These are phyloP conservation scores for Haplographium delicatum DNA, from an alignment of 495 filamentous ascomycete species.

Conservation along the genomic window DNA sequence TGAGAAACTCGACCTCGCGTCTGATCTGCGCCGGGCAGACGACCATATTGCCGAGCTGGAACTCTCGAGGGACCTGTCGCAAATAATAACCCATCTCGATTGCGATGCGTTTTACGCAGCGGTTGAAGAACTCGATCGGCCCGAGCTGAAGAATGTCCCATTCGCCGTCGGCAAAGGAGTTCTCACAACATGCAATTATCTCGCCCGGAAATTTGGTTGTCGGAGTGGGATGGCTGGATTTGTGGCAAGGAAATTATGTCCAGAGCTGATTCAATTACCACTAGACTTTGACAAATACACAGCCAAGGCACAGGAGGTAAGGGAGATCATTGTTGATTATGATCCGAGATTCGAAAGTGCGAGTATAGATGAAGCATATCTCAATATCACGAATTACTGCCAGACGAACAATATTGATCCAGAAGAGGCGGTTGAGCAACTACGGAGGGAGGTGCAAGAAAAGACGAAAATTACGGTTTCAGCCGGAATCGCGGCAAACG, in stretches of 20 bases:
- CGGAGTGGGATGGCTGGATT: constrained; percentile 94
- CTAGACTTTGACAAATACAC: constrained; percentile 88
- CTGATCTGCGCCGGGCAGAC: constrained; percentile 71
- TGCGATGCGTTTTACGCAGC: constrained; percentile 98
- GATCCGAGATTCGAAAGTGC: constrained; percentile 89
- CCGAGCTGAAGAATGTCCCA: constrained; percentile 81
- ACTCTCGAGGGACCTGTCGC: constrained; percentile 68
- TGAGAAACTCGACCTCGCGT: constrained; percentile 66
- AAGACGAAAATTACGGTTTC: constrained; percentile 83
- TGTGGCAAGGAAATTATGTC: constrained; percentile 91
- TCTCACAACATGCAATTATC: constrained; percentile 91
- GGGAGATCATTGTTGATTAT: constrained; percentile 76
- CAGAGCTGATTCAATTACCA: constrained; percentile 75
- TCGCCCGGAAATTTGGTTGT: constrained; percentile 83
- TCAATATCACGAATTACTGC: constrained; percentile 92
- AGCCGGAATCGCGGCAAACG: constrained; percentile 89
- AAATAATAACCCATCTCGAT: constrained; percentile 85
- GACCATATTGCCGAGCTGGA: constrained; percentile 79
- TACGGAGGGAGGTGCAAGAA: constrained; percentile 72
- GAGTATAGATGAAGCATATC: constrained; percentile 92
- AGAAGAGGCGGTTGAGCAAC: constrained; percentile 65
- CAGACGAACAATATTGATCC: constrained; percentile 58
- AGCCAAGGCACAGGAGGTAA: constrained; percentile 83
- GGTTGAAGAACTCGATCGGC: constrained; percentile 87
- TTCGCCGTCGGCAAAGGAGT: constrained; percentile 94